Percentiles rank a stretch among this genome's conserved stretches.
Evolutionary conservation across 768 basidiomycete species (phyloP).

Genomic region (Pholiota microspora): DNA sequence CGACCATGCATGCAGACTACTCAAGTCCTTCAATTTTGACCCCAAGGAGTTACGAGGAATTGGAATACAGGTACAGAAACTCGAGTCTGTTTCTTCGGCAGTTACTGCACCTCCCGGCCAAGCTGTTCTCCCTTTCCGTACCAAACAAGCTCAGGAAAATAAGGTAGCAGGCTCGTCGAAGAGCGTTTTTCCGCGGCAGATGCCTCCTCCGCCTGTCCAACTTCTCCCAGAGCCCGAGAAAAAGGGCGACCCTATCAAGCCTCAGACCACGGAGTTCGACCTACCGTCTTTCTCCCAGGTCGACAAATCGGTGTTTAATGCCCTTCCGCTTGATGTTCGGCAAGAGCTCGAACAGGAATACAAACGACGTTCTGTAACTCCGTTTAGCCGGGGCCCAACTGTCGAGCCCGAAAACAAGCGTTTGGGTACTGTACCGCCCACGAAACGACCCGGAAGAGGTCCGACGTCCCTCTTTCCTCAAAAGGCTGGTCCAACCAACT

Average conservation of each 20-base stretch:
- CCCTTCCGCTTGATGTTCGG: conserved; percentile 67
- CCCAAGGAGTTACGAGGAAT: conserved; percentile 89
- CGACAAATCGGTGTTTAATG: conserved; percentile 67
- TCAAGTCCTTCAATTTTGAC: conserved; percentile 73
- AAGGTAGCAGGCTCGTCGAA: conserved; percentile 17
- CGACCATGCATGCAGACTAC: conserved; percentile 71
- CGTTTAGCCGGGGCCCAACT: conserved; percentile 27
- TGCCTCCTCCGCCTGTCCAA: conserved; percentile 17
- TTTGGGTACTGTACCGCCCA: neutral
- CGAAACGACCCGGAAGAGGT: neutral
- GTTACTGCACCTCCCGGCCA: conserved; percentile 48
- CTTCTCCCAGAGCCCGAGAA: conserved; percentile 14
- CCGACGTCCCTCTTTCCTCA: conserved; percentile 27
- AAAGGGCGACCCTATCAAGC: conserved; percentile 20
- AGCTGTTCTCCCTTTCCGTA: conserved; percentile 56
- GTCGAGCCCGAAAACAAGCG: conserved; percentile 2
- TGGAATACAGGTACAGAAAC: conserved; percentile 87
- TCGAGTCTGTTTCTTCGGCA: conserved; percentile 52
- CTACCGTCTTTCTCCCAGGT: conserved; percentile 77
- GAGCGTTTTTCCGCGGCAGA: conserved; percentile 3
- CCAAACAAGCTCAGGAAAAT: conserved; percentile 14
- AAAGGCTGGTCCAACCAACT: conserved; percentile 31
- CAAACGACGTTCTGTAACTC: conserved; percentile 55
- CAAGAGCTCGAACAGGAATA: conserved; percentile 70
- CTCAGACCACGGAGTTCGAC: conserved; percentile 26